Base-by-base conservation (phyloP, 176 grass and related monocot species). In the Aegilops speltoides region DNA sequence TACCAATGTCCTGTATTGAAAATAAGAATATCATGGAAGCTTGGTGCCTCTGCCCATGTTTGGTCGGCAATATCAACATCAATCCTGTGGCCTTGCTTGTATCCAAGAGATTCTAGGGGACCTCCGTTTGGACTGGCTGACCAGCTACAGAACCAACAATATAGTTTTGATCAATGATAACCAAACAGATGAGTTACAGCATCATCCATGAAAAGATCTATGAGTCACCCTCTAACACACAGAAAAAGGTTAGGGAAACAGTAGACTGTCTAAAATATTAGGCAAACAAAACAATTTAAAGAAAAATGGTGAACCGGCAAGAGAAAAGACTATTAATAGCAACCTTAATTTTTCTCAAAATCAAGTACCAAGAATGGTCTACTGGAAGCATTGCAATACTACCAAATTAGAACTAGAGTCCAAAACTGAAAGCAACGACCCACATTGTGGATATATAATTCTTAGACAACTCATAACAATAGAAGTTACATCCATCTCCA, bases 1-100 rank as follows among this genome's bases (percentile, higher is more conserved):
- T 83, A 96, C 97, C 94, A 98, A 76, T 98, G 97, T 37, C 97
- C 97, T 38, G 97, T 98, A 82, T 96, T 98, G 76, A 98, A 96
- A 50, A 98, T 88, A 64, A 98, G 90, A 93, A 98, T 71, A 84
- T 98, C 86, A 94, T 98, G 97, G 82, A 96, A 98, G 60, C 76
- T 84, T 61, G 64, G 88, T 87, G 94, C 90, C 48, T 94, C 87
- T 54, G 70, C 72, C 97, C 97, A 98, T 89, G 93, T 91, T 34
- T 90, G 93, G 16, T 96, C 97, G 8, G 97, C 88, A 85, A 94
- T 65, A 88, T 98, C 97, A 82, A 96, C 89, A 81, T 98, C 94
- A 79, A 98, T 76, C 85, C 91, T 91, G 78, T 94, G 91, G 56
- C 97, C 94, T 92, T 96, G 76, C 84, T 91, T 94, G 80, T 91